These are phyloP conservation scores for Penicillium sp. DNA, from an alignment of 2,329 filamentous ascomycete genomes.

Conservation along the genomic window DNA sequence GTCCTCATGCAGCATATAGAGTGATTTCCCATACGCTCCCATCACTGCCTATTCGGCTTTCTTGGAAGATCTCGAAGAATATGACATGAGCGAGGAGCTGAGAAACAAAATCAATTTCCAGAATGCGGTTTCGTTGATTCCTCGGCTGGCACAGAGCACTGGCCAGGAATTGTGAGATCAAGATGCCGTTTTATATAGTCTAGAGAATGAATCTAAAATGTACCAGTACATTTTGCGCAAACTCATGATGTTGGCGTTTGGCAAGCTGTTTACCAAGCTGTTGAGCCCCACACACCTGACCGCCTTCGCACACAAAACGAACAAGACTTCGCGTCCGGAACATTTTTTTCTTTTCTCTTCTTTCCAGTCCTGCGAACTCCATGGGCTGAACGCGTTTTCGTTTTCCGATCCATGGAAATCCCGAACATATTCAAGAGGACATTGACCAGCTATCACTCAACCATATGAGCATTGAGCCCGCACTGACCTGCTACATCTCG, in stretches of 20 bases:
- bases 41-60: no score
- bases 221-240: no score
- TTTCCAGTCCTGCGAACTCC: neutral
- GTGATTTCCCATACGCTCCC: no score
- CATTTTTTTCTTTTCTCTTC: conserved; percentile 6
- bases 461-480: conserved; percentile 21
- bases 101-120: no score
- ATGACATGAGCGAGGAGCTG: no score
- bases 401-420: neutral
- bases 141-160: no score
- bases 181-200: no score
- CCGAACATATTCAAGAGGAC: conserved; percentile 2
- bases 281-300: conserved; percentile 5
- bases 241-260: neutral
- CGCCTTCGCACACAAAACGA: conserved; percentile 19
- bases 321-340: neutral
- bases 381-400: neutral
- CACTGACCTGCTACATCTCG: conserved; percentile 21
- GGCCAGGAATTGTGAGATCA: no score
- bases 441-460: neutral
- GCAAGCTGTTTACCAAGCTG: neutral
- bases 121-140: no score
- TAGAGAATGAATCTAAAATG: no score
- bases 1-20: neutral
- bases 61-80: no score